Conservation (phyloP, 129 eudicot species). For the Pulicaria dysenterica region DNA sequence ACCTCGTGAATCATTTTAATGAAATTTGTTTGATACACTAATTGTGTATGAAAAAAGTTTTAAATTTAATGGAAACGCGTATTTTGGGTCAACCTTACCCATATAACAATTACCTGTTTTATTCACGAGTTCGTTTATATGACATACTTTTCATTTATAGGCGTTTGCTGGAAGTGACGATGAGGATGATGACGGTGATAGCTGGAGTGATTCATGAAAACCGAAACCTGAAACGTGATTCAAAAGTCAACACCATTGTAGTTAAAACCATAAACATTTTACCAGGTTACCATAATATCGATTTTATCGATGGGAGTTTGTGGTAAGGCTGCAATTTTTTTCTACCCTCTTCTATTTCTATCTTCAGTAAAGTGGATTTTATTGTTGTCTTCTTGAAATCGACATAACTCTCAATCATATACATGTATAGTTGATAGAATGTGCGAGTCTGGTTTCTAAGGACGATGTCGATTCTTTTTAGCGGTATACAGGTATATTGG, state of each 20-base stretch:
- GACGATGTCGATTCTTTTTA: slow-evolving; percentile 25
- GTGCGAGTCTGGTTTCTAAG: slow-evolving; percentile 29
- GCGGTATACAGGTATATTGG: slow-evolving; percentile 26
- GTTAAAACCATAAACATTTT: slow-evolving; percentile 25
- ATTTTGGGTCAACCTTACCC: background rate
- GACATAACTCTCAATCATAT: slow-evolving; percentile 22
- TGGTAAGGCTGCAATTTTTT: slow-evolving; percentile 27
- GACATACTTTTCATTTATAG: slow-evolving; percentile 37
- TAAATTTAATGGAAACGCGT: too few species aligned
- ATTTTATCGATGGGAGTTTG: slow-evolving; percentile 28
- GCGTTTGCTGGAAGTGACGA: slow-evolving; percentile 93
- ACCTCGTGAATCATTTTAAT: too few species aligned
- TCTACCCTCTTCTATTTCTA: too few species aligned
- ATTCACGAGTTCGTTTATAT: background rate
- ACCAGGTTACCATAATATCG: slow-evolving; percentile 27
- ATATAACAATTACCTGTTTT: background rate
- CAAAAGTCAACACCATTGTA: slow-evolving; percentile 16
- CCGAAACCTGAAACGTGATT: background rate
- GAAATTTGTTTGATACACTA: too few species aligned
- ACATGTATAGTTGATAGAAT: slow-evolving; percentile 23
- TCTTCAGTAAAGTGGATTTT: slow-evolving; percentile 14
- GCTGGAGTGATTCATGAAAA: slow-evolving; percentile 78
- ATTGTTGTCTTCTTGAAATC: slow-evolving; percentile 13
- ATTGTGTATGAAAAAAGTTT: too few species aligned
- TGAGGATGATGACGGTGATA: slow-evolving; percentile 60